Evolutionary conservation across 108 stramenopile genomes (phyloP).

Genomic region (Skeletonema tropicum): DNA sequence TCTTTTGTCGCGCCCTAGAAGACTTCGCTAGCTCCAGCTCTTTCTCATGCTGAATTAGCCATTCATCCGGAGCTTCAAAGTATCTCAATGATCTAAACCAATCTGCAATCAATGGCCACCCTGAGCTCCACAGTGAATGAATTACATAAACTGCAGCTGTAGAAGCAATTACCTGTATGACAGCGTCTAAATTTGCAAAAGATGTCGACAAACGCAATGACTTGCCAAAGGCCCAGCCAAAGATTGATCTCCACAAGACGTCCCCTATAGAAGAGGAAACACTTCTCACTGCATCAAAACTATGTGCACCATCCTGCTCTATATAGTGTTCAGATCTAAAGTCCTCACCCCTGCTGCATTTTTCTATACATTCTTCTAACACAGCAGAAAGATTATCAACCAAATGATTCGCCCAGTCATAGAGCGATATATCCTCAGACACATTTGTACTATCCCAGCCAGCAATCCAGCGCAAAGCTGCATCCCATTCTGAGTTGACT

Average conservation of each 20-base stretch:
- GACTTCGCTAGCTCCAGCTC: constrained; percentile 42
- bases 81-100: constrained; percentile 16
- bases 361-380: constrained; percentile 35
- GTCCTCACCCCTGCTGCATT: constrained; percentile 27
- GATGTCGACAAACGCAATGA: constrained; percentile 16
- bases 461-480: constrained; percentile 49
- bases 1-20: constrained; percentile 24
- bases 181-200: constrained; percentile 10
- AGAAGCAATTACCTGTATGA: constrained; percentile 29
- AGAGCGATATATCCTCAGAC: constrained; percentile 9
- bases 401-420: constrained; percentile 34
- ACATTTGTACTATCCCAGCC: constrained; percentile 33
- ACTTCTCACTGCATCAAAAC: background rate
- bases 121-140: constrained; percentile 20
- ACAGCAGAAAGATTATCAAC: constrained; percentile 41
- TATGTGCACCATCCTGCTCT: constrained; percentile 5
- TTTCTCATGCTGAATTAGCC: constrained; percentile 49
- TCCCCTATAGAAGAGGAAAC: constrained; percentile 17
- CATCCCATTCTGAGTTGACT: constrained; percentile 52
- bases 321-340: constrained; percentile 3
- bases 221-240: constrained; percentile 23
- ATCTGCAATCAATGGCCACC: constrained; percentile 4
- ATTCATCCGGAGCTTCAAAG: constrained; percentile 12
- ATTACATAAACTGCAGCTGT: constrained; percentile 25
- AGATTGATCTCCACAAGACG: constrained; percentile 17